Percentiles rank a stretch among this genome's conserved stretches.
phyloP scores from a whole-genome alignment of 164 flowering plant genomes.

The Vitis amurensis region DNA sequence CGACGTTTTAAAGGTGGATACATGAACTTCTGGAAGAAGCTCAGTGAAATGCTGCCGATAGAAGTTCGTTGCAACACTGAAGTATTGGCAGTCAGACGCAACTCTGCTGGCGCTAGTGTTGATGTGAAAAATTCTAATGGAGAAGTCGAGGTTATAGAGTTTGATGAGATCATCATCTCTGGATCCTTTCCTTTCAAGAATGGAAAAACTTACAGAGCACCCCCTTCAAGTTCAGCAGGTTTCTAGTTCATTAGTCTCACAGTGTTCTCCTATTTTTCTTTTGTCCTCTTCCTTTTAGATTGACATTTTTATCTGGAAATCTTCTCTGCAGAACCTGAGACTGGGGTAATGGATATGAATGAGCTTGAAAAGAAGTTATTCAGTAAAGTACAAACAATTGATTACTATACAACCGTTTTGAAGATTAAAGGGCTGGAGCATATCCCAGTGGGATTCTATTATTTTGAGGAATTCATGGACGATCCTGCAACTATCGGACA shows the following conservation, averaged over 20 bases:
- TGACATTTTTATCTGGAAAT: background rate
- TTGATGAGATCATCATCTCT: slow-evolving; percentile 69
- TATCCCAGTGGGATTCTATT: slow-evolving; percentile 70
- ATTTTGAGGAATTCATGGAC: slow-evolving; percentile 73
- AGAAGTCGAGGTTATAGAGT: slow-evolving; percentile 35
- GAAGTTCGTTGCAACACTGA: slow-evolving; percentile 53
- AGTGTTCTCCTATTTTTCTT: background rate
- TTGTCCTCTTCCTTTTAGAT: background rate
- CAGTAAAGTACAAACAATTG: slow-evolving; percentile 61
- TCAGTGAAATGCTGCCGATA: slow-evolving; percentile 48
- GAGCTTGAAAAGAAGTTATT: slow-evolving; percentile 66
- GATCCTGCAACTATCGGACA: slow-evolving; percentile 71
- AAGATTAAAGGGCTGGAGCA: slow-evolving; percentile 72
- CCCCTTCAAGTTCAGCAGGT: slow-evolving; percentile 31
- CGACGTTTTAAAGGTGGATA: slow-evolving; percentile 74
- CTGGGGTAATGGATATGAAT: slow-evolving; percentile 41
- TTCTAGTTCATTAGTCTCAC: background rate
- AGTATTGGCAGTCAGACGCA: slow-evolving; percentile 51
- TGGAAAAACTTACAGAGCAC: slow-evolving; percentile 61
- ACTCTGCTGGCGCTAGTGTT: slow-evolving; percentile 27
- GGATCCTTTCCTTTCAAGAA: slow-evolving; percentile 60
- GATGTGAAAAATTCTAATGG: slow-evolving; percentile 33
- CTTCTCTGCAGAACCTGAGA: slow-evolving; percentile 31
- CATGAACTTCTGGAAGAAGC: slow-evolving; percentile 58
- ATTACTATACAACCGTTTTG: slow-evolving; percentile 79